phyloP scores from a whole-genome alignment of 805 yeast genomes.

The Metschnikowia reukaufii region DNA sequence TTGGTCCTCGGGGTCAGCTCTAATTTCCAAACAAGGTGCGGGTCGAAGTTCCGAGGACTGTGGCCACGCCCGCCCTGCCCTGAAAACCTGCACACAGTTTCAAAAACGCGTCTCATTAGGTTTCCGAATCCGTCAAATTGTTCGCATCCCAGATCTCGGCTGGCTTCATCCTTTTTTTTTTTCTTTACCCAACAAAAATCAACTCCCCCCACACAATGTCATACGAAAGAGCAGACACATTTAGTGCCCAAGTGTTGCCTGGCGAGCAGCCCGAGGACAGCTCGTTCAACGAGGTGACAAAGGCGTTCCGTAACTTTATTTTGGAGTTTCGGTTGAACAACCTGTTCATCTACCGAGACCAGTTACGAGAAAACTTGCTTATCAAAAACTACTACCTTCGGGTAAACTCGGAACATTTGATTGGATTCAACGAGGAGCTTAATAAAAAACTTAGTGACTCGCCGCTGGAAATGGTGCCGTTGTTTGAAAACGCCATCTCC shows the following conservation, averaged over 20 bases:
- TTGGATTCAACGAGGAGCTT: slow-evolving; percentile 84
- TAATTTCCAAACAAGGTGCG: neutral
- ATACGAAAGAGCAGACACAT: slow-evolving; percentile 69
- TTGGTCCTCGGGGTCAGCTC: neutral
- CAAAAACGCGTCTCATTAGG: slow-evolving; percentile 14
- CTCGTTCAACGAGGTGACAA: slow-evolving; percentile 65
- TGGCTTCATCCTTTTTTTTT: neutral
- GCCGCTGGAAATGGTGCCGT: slow-evolving; percentile 83
- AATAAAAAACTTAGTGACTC: slow-evolving; percentile 82
- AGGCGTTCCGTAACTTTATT: slow-evolving; percentile 78
- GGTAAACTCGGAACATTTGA: slow-evolving; percentile 80
- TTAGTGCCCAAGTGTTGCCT: slow-evolving; percentile 81
- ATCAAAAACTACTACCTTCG: slow-evolving; percentile 70
- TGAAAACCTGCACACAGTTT: slow-evolving; percentile 5
- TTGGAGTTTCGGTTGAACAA: slow-evolving; percentile 82
- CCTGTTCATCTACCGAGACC: slow-evolving; percentile 85
- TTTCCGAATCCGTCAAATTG: slow-evolving; percentile 8
- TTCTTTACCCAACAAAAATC: neutral
- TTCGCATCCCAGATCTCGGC: slow-evolving; percentile 5
- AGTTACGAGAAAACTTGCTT: slow-evolving; percentile 80
- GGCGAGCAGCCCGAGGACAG: slow-evolving; percentile 70
- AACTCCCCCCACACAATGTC: slow-evolving; percentile 56
- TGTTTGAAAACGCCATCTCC: slow-evolving; percentile 79
- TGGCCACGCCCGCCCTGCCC: neutral
- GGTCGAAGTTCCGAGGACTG: neutral